phyloP scores from a whole-genome alignment of 2,329 filamentous ascomycete genomes.

The Graphium sp. region DNA sequence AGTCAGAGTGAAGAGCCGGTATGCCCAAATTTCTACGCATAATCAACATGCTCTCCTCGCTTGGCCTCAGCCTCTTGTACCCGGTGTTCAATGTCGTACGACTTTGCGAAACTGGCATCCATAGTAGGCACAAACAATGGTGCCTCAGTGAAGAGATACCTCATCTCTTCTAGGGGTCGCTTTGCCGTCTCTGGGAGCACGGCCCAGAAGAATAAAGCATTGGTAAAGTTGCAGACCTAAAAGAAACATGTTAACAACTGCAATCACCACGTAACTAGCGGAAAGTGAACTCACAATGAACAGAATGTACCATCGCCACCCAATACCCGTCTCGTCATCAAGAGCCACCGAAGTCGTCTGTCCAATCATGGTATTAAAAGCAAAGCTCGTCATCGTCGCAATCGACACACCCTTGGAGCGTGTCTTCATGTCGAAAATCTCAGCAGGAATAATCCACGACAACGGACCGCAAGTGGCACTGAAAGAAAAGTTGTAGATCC shows the following conservation, averaged over 20 bases:
- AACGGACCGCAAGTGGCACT: constrained; percentile 54
- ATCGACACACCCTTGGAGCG: constrained; percentile 60
- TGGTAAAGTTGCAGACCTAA: constrained; percentile 41
- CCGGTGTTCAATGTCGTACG: too few relatives aligned
- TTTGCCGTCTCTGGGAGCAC: constrained; percentile 50
- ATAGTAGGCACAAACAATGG: constrained; percentile 44
- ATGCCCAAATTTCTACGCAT: too few relatives aligned
- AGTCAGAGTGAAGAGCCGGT: too few relatives aligned
- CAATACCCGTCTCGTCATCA: constrained; percentile 19
- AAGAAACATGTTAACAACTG: too few relatives aligned
- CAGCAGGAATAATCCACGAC: constrained; percentile 42
- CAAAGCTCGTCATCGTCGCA: constrained; percentile 56
- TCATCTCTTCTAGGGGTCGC: constrained; percentile 52
- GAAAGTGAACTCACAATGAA: constrained; percentile 16
- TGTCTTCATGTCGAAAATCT: constrained; percentile 65
- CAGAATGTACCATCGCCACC: constrained; percentile 30
- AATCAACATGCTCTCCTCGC: too few relatives aligned
- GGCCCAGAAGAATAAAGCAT: constrained; percentile 37
- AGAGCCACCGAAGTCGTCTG: constrained; percentile 39
- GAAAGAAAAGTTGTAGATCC: constrained; percentile 70
- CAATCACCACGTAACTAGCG: too few relatives aligned
- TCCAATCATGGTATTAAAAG: constrained; percentile 63
- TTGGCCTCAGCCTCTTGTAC: too few relatives aligned
- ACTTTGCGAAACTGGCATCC: too few relatives aligned
- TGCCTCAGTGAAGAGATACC: constrained; percentile 46